Conservation (phyloP, 805 yeast species). For the Ogataea allantospora region DNA sequence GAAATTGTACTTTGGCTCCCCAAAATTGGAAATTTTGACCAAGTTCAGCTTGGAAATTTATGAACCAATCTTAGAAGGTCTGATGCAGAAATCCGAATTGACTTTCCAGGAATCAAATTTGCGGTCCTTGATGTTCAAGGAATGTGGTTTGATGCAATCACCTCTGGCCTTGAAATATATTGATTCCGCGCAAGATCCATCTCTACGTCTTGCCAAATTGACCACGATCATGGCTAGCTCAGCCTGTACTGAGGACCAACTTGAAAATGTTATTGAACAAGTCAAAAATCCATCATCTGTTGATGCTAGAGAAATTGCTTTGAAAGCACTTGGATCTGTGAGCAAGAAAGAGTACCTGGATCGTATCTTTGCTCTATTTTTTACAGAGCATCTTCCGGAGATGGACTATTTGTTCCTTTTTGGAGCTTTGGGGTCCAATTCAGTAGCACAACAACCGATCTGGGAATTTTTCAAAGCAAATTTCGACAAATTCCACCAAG, state of each 20-base stretch:
- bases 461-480: constrained; percentile 51
- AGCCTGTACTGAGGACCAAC: constrained; percentile 33
- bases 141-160: constrained; percentile 40
- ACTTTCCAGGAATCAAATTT: constrained; percentile 30
- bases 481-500: constrained; percentile 43
- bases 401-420: constrained; percentile 61
- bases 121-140: constrained; percentile 39
- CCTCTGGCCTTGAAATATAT: constrained; percentile 30
- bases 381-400: constrained; percentile 46
- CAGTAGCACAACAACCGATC: constrained; percentile 39
- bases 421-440: constrained; percentile 45
- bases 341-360: constrained; percentile 36
- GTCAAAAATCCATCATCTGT: constrained; percentile 49
- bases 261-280: constrained; percentile 45
- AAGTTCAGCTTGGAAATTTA: constrained; percentile 36
- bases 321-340: constrained; percentile 52
- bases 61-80: constrained; percentile 30
- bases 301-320: constrained; percentile 58
- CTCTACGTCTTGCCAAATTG: constrained; percentile 43
- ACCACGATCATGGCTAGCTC: constrained; percentile 41
- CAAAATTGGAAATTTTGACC: constrained; percentile 29
- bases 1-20: constrained; percentile 38
- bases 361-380: constrained; percentile 39
- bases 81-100: constrained; percentile 19
- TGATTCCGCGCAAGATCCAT: constrained; percentile 32